These are phyloP conservation scores for Nemania diffusa DNA, from an alignment of 2,329 filamentous ascomycete species.

Conservation along the genomic window DNA sequence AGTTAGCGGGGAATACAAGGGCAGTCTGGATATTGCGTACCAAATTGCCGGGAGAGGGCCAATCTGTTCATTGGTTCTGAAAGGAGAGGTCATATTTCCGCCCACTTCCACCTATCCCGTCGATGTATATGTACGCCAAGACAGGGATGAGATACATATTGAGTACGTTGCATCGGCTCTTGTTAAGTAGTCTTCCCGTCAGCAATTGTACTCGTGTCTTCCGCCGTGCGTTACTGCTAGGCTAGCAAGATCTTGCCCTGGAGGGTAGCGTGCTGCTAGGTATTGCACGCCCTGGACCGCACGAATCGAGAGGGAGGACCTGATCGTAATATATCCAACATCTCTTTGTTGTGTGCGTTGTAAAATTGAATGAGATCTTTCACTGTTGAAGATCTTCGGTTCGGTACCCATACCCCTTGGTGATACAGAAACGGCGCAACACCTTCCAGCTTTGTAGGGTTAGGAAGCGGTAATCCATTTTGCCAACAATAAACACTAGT, in stretches of 20 bases:
- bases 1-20: slow-evolving; percentile 26
- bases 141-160: slow-evolving; percentile 14
- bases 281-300: not conserved
- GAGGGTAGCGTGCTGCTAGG: not conserved
- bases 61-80: slow-evolving; percentile 24
- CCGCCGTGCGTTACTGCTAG: slow-evolving; percentile 1
- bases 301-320: not conserved
- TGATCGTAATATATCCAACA: not conserved
- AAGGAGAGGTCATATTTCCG: slow-evolving; percentile 17
- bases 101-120: slow-evolving; percentile 9
- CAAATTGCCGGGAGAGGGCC: slow-evolving; percentile 23
- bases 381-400: not conserved
- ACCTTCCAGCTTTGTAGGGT: not conserved
- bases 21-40: slow-evolving; percentile 19
- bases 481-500: not conserved
- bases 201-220: not conserved
- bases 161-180: slow-evolving; percentile 12
- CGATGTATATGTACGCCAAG: slow-evolving; percentile 30
- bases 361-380: not conserved
- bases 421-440: slow-evolving; percentile 24
- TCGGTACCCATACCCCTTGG: not conserved
- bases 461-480: not conserved
- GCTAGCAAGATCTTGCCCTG: not conserved
- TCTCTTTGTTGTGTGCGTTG: not conserved
- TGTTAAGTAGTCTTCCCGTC: not conserved